Evolutionary conservation across 768 basidiomycete genomes (phyloP).

Genomic region (Boletus huronensis): DNA sequence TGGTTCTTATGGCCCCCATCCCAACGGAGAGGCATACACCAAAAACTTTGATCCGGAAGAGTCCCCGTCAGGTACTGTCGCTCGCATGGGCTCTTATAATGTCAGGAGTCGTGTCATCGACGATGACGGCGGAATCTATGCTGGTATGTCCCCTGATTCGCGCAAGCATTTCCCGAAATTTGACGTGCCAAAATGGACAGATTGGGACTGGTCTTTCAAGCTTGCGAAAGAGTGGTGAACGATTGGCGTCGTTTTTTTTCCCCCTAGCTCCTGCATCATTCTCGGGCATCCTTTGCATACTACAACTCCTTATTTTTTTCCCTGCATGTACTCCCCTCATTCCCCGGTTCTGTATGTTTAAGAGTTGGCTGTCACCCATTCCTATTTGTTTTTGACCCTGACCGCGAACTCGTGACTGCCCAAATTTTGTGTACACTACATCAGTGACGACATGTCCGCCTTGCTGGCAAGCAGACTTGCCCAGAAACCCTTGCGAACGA

Average conservation of each 20-base stretch:
- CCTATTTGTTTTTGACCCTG: not conserved
- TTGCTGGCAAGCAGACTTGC: slow-evolving; percentile 5
- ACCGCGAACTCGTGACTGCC: not conserved
- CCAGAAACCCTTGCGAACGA: not conserved
- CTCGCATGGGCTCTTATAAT: slow-evolving; percentile 73
- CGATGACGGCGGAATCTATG: slow-evolving; percentile 79
- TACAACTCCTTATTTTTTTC: slow-evolving; percentile 17
- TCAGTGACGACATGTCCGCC: slow-evolving; percentile 10
- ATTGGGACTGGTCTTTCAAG: slow-evolving; percentile 77
- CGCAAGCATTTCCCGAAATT: not conserved
- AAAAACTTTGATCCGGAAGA: slow-evolving; percentile 77
- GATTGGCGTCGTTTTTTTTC: slow-evolving; percentile 5
- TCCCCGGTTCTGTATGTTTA: slow-evolving; percentile 18
- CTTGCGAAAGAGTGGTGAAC: slow-evolving; percentile 87
- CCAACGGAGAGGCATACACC: slow-evolving; percentile 58
- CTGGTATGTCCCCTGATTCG: slow-evolving; percentile 49
- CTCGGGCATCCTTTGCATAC: slow-evolving; percentile 30
- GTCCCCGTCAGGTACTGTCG: slow-evolving; percentile 76
- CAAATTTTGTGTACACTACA: not conserved
- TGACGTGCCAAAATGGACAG: slow-evolving; percentile 19
- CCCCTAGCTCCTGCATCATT: slow-evolving; percentile 20
- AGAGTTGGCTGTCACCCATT: slow-evolving; percentile 10
- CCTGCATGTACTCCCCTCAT: slow-evolving; percentile 27
- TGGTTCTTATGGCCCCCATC: slow-evolving; percentile 82
- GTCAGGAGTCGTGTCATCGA: slow-evolving; percentile 85